Evolutionary conservation across 2,329 filamentous ascomycete genomes (phyloP).

Genomic region (Elsinoe batatas): DNA sequence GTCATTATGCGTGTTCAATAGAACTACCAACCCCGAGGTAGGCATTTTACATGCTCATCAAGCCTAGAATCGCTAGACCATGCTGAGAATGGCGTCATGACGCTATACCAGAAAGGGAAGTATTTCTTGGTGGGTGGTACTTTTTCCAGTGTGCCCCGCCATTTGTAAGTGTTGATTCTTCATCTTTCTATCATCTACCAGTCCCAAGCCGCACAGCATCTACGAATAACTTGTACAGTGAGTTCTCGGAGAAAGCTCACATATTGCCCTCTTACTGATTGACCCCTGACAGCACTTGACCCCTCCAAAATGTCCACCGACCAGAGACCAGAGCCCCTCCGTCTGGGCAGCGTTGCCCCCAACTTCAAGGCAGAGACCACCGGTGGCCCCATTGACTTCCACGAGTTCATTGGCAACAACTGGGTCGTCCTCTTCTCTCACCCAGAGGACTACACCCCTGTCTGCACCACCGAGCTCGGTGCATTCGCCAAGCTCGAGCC

Average conservation of each 20-base stretch:
- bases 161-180: constrained; percentile 4
- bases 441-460: constrained; percentile 52
- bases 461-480: constrained; percentile 54
- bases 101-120: constrained; percentile 4
- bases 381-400: constrained; percentile 57
- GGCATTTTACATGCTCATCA: too few species aligned
- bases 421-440: constrained; percentile 65
- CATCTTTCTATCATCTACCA: constrained; percentile 3
- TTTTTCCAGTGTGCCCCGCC: constrained; percentile 3
- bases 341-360: constrained; percentile 56
- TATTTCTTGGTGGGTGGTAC: constrained; percentile 1
- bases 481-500: constrained; percentile 55
- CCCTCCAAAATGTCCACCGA: constrained; percentile 18
- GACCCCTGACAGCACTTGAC: not conserved
- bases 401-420: constrained; percentile 60
- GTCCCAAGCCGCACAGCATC: not conserved
- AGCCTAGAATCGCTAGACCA: not conserved
- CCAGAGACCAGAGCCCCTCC: constrained; percentile 37
- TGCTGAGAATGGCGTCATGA: constrained; percentile 7
- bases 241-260: not conserved
- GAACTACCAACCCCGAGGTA: too few species aligned
- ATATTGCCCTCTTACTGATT: not conserved
- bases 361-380: constrained; percentile 63
- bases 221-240: not conserved
- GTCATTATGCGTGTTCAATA: too few species aligned